Conservation (phyloP, 1,139 yeast genomes). For the Scheffersomyces segobiensis region DNA sequence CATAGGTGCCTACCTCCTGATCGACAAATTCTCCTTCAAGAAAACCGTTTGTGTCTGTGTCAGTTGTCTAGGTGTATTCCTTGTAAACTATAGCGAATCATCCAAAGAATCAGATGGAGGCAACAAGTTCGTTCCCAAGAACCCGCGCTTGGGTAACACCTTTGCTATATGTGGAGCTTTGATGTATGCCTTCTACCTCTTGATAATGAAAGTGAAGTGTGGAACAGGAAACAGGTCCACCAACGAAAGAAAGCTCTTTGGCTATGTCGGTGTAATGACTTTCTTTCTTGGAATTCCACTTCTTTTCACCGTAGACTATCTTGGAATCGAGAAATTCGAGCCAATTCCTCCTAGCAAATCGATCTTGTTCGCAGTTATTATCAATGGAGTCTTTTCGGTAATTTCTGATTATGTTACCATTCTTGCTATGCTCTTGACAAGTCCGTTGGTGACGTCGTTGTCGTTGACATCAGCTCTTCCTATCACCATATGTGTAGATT, state of each 20-base stretch:
- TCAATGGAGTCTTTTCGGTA: slow-evolving; percentile 48
- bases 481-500: slow-evolving; percentile 50
- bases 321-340: slow-evolving; percentile 40
- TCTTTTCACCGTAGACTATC: slow-evolving; percentile 29
- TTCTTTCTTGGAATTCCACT: slow-evolving; percentile 40
- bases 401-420: slow-evolving; percentile 52
- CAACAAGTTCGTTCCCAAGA: slow-evolving; percentile 33
- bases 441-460: slow-evolving; percentile 54
- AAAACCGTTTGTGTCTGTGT: slow-evolving; percentile 45
- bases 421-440: slow-evolving; percentile 52
- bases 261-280: slow-evolving; percentile 46
- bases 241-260: slow-evolving; percentile 50
- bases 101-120: slow-evolving; percentile 16
- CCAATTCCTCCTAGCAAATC: slow-evolving; percentile 41
- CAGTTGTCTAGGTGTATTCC: slow-evolving; percentile 48
- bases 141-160: slow-evolving; percentile 46
- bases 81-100: slow-evolving; percentile 44
- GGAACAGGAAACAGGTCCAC: slow-evolving; percentile 46
- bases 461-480: slow-evolving; percentile 57
- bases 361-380: slow-evolving; percentile 33
- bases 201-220: slow-evolving; percentile 43
- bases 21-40: slow-evolving; percentile 43
- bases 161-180: slow-evolving; percentile 50
- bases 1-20: slow-evolving; percentile 38
- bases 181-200: slow-evolving; percentile 46